Conservation (phyloP, 2,329 filamentous ascomycete genomes). For the Cladophialophora bantiana region DNA sequence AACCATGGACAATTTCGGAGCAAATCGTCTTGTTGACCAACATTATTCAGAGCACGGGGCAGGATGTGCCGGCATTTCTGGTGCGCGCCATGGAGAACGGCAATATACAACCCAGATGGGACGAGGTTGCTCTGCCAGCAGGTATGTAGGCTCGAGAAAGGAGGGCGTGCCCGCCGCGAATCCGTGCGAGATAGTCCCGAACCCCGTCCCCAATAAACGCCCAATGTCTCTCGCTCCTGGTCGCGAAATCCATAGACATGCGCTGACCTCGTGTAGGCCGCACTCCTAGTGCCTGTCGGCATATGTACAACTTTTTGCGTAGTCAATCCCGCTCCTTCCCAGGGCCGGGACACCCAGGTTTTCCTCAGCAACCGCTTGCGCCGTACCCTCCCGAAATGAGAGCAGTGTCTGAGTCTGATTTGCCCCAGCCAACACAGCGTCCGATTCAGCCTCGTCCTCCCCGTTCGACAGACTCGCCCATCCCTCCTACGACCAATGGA, state of each 20-base stretch:
- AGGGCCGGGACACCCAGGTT: constrained; percentile 12
- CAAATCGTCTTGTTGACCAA: constrained; percentile 40
- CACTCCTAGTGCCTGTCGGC: constrained; percentile 36
- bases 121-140: constrained; percentile 39
- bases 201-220: background rate
- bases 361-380: constrained; percentile 24
- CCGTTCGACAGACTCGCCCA: constrained; percentile 37
- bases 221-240: background rate
- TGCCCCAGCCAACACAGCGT: constrained; percentile 30
- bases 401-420: constrained; percentile 29
- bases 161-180: background rate
- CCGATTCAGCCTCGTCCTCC: constrained; percentile 38
- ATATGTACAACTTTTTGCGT: constrained; percentile 33
- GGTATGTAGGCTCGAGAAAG: constrained; percentile 33
- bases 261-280: constrained; percentile 36
- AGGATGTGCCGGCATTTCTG: constrained; percentile 37
- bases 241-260: constrained; percentile 2
- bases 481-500: constrained; percentile 36
- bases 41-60: constrained; percentile 36
- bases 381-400: constrained; percentile 23
- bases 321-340: constrained; percentile 24
- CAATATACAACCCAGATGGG: constrained; percentile 37
- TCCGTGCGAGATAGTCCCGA: background rate
- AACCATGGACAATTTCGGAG: constrained; percentile 36
- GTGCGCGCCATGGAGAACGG: constrained; percentile 33